Conservation (phyloP, 1,139 yeast species). For the Debaryomycetaceae sp. region DNA sequence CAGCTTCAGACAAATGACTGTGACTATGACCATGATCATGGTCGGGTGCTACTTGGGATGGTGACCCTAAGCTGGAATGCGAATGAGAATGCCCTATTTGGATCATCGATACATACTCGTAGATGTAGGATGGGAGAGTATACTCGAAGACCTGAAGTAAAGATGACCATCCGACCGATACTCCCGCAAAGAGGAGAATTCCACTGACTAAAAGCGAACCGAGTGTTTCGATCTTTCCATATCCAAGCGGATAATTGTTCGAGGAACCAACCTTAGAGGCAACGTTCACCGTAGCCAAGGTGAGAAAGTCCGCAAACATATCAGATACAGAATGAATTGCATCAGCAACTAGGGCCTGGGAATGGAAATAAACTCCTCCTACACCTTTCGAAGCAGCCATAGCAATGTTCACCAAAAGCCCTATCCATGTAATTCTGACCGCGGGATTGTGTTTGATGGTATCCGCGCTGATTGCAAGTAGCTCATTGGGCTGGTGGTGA, state of each 20-base stretch:
- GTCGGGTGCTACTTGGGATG: slow-evolving; percentile 5
- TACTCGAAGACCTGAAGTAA: slow-evolving; percentile 68
- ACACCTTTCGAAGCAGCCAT: slow-evolving; percentile 84
- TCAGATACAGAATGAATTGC: slow-evolving; percentile 91
- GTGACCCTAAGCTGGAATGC: slow-evolving; percentile 22
- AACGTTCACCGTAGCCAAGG: slow-evolving; percentile 83
- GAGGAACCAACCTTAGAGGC: slow-evolving; percentile 64
- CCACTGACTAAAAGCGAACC: slow-evolving; percentile 89
- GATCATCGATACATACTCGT: slow-evolving; percentile 41
- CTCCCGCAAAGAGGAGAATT: slow-evolving; percentile 79
- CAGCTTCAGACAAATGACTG: slow-evolving; percentile 17
- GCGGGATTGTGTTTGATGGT: slow-evolving; percentile 65
- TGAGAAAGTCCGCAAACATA: slow-evolving; percentile 81
- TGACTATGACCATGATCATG: slow-evolving; percentile 45
- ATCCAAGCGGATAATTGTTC: slow-evolving; percentile 74
- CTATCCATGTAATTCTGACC: slow-evolving; percentile 90
- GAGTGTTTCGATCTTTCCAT: slow-evolving; percentile 87
- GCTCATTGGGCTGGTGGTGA: slow-evolving; percentile 41
- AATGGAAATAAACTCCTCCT: slow-evolving; percentile 90
- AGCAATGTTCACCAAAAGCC: slow-evolving; percentile 74
- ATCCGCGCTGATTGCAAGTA: slow-evolving; percentile 25
- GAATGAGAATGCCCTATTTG: slow-evolving; percentile 54
- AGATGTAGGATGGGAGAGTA: slow-evolving; percentile 52
- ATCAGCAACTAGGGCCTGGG: slow-evolving; percentile 92
- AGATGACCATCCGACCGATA: slow-evolving; percentile 89